Evolutionary conservation across 2,329 filamentous ascomycete species (phyloP), one percentile per base, ranked within the genome.

Genomic region (Aspergillus sojae): DNA sequence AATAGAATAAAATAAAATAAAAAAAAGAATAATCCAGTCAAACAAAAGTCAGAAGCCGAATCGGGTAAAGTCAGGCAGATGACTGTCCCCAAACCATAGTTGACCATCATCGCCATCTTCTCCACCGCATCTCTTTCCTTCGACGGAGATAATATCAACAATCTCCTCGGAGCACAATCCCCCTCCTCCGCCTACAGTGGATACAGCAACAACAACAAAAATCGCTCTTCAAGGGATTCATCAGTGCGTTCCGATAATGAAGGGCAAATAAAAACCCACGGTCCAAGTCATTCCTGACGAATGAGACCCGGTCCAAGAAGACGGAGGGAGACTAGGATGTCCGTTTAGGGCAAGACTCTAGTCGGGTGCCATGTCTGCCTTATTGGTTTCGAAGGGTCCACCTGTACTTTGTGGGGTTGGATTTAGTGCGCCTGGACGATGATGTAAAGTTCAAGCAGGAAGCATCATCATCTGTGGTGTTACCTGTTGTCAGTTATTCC

Each of bases 401-500:
- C 46, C 7, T 14, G 26, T 28, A 30, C 23, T 28, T 23, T 48
- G 48, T 32, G 48, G 48, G 28, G 48, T 52, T 48, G 7, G 14
- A 9, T 14, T 14, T 48, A 41, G 36, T 41, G 36, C n/a, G 45
- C 45, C 45, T 23, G 5, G 56, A 58, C 56, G 56, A 52, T 39
- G 57, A 52, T 45, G 48, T 52, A 52, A 52, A 52, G 48, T 32
- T 32, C 48, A 32, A 50, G 23, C 14, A 32, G 28, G 45, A 23
- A 48, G 10, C 45, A 48, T 48, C 45, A 48, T 48, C 45, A 26
- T 32, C 48, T 30, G 26, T 19, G 56, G 32, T 50, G n/a, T 58
- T 28, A 28, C 45, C 32, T 57, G 34, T 57, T 57, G 54, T 41
- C 32, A 41, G 14, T 41, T 41, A 41, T 34, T 58, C 46, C 56